A percentile compares a stretch with the other conserved stretches of the same genome.
These are phyloP conservation scores for Daldinia eschscholtzii DNA, from an alignment of 2,329 filamentous ascomycete species.

Conservation along the genomic window DNA sequence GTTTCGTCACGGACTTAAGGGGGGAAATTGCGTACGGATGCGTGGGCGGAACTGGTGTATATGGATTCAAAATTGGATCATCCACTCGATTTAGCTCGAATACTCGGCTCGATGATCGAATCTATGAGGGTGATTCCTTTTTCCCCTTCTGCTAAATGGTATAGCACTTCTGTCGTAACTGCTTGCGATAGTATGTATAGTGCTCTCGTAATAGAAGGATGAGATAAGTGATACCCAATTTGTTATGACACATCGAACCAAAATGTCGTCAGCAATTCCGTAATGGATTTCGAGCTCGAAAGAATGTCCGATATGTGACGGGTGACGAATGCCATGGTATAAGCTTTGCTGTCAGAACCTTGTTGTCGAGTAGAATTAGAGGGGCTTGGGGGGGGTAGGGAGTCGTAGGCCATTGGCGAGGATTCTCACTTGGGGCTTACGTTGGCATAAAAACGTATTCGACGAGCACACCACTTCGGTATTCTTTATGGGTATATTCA, in stretches of 20 bases:
- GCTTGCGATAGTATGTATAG: not conserved
- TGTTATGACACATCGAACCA: not conserved
- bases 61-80: slow-evolving; percentile 2
- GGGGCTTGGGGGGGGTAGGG: not conserved
- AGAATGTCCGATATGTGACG: not conserved
- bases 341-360: slow-evolving; percentile 6
- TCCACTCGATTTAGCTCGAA: not conserved
- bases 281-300: not conserved
- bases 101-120: slow-evolving; percentile 3
- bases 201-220: not conserved
- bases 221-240: not conserved
- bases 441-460: not conserved
- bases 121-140: not conserved
- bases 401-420: not conserved
- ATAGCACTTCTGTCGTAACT: not conserved
- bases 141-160: not conserved
- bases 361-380: not conserved
- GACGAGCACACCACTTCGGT: not conserved
- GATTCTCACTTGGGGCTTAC: not conserved
- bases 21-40: not conserved
- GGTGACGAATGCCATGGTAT: not conserved
- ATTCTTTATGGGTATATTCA: not conserved
- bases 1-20: not conserved
- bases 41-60: not conserved
- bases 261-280: not conserved